Evolutionary conservation across 2,329 filamentous ascomycete species (phyloP), one percentile per base, ranked within the genome.

Genomic region (Trichophyton rubrum): DNA sequence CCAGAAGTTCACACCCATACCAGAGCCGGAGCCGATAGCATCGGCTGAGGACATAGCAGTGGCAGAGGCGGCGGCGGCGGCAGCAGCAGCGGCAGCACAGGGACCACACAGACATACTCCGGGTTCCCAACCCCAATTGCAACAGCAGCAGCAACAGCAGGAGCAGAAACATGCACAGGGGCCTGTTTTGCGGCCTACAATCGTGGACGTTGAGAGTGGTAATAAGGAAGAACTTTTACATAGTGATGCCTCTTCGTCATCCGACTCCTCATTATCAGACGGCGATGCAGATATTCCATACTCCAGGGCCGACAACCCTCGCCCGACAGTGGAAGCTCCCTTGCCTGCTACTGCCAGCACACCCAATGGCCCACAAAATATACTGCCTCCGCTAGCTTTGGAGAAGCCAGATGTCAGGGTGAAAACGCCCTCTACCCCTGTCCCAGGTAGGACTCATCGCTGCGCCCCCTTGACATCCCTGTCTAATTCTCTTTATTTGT

Each of bases 1-100:
- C 8, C 49, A 53, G 49, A 53, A 53, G 49, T 53, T 53, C 49
- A 53, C 49, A 4, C 49, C 49, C 5, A 53, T 53, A 53, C 49
- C 49, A 13, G 49, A 53, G 7, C 49, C 49, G 22, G 49, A 53
- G 49, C 49, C 49, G 7, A 53, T 53, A 13, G 49, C 4, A 53
- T 30, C 13, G 11, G 22, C 49, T 13, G 22, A 22, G 7, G 45
- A 24, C 3, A 22, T 51, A 24, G 20, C 17, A 27, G 45, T 22
- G 45, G 40, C 40, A 15, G 40, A 13, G 7, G 40, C 15, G n/a
- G 40, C 38, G 15, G 11, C 38, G 13, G 38, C 13, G 4, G 40
- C 40, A 43, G 40, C 40, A 43, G 40, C 13, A 3, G 11, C 38
- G 38, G 11, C 38, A 43, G 40, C n/a, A 43, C 40, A 43, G 20